A percentile compares a stretch with the other conserved stretches of the same genome.
These are phyloP conservation scores for Penicillium rolfsii DNA, from an alignment of 2,329 filamentous ascomycete genomes.

Conservation along the genomic window DNA sequence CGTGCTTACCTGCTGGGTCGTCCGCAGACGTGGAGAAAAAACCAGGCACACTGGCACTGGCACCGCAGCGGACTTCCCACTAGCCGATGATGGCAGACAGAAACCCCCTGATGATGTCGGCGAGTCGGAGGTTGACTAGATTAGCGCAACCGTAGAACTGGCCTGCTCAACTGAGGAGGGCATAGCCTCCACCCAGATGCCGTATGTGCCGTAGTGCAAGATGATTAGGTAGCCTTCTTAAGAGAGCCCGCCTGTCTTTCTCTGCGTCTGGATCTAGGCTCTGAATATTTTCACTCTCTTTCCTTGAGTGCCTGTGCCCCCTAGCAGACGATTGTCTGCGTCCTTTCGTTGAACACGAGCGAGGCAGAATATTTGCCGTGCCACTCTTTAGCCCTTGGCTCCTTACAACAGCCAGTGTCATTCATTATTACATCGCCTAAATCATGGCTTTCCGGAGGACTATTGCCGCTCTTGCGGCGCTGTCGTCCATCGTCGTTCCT, in stretches of 20 bases:
- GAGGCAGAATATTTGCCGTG: constrained; percentile 32
- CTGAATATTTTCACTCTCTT: constrained; percentile 14
- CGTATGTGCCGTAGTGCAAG: background rate
- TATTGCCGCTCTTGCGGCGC: constrained; percentile 41
- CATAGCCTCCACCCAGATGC: background rate
- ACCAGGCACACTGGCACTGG: background rate
- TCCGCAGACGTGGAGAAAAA: background rate
- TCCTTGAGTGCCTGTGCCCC: constrained; percentile 24
- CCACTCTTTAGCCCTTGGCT: constrained; percentile 36
- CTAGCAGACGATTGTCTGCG: constrained; percentile 54
- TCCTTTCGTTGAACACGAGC: constrained; percentile 56
- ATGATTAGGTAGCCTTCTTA: constrained; percentile 2
- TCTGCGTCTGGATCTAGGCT: background rate
- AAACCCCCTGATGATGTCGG: background rate
- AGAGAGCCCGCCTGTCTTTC: background rate
- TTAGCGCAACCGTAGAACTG: background rate
- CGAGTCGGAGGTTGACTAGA: background rate
- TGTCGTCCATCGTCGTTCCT: constrained; percentile 36
- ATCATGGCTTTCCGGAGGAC: constrained; percentile 44
- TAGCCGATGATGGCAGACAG: background rate
- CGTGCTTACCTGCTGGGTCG: too few species aligned
- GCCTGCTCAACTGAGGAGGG: background rate
- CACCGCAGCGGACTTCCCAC: background rate
- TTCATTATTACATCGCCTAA: constrained; percentile 36
- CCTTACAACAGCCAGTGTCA: constrained; percentile 40